Evolutionary conservation across 2,329 filamentous ascomycete genomes (phyloP).

Genomic region (Fusarium subglutinans): DNA sequence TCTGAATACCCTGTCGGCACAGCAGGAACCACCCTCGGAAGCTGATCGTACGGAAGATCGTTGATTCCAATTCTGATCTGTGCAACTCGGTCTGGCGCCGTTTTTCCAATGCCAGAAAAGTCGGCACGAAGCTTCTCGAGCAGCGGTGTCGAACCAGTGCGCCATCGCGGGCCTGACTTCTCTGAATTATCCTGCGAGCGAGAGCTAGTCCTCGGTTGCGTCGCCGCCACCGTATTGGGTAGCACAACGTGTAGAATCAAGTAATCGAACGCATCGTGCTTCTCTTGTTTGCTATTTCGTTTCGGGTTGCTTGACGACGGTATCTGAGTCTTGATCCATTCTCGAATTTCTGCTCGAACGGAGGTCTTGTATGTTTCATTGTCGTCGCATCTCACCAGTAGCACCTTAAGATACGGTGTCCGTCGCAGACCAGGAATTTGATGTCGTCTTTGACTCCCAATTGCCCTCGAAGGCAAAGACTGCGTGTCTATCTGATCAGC

Average conservation of each 20-base stretch:
- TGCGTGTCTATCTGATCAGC: slow-evolving; percentile 51
- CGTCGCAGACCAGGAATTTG: slow-evolving; percentile 94
- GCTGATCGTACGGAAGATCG: slow-evolving; percentile 71
- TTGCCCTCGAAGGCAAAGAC: slow-evolving; percentile 45
- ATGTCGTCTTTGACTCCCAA: slow-evolving; percentile 71
- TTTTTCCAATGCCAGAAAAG: slow-evolving; percentile 81
- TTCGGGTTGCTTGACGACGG: slow-evolving; percentile 65
- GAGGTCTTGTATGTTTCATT: slow-evolving; percentile 90
- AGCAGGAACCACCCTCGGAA: slow-evolving; percentile 70
- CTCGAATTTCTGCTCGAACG: slow-evolving; percentile 79
- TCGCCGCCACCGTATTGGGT: slow-evolving; percentile 83
- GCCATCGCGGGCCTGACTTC: slow-evolving; percentile 79
- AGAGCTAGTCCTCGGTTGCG: slow-evolving; percentile 74
- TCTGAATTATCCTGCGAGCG: slow-evolving; percentile 69
- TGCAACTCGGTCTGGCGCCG: slow-evolving; percentile 77
- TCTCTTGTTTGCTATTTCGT: slow-evolving; percentile 76
- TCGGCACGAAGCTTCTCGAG: slow-evolving; percentile 90
- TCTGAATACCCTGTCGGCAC: slow-evolving; percentile 74
- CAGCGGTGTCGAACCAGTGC: slow-evolving; percentile 81
- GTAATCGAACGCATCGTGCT: slow-evolving; percentile 97
- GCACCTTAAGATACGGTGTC: slow-evolving; percentile 92
- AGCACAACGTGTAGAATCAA: slow-evolving; percentile 92
- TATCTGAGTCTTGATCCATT: slow-evolving; percentile 88
- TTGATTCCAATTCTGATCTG: slow-evolving; percentile 84
- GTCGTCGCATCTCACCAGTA: slow-evolving; percentile 91